Evolutionary conservation across 305 asterid genomes (phyloP).

Genomic region (Fraxinus ornus): DNA sequence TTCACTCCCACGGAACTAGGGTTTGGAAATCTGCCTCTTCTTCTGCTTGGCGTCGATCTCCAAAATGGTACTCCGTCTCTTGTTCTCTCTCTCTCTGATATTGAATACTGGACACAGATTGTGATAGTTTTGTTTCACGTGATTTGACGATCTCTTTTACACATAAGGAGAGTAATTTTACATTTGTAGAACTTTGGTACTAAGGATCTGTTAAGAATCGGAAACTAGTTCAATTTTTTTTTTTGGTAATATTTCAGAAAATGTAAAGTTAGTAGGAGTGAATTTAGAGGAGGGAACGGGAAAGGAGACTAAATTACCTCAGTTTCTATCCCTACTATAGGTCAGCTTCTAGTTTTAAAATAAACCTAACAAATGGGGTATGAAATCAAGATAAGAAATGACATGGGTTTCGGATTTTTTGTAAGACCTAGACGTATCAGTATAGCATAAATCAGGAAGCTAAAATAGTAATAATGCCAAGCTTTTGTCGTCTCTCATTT

Average conservation of each 20-base stretch:
- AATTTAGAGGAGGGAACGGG: background rate
- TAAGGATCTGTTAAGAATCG: background rate
- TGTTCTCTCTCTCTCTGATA: background rate
- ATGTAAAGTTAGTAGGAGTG: background rate
- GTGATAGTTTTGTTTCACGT: background rate
- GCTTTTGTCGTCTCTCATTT: background rate
- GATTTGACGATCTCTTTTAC: background rate
- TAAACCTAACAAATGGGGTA: background rate
- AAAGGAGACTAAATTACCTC: background rate
- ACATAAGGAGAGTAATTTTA: background rate
- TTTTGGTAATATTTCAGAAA: background rate
- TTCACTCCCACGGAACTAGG: background rate
- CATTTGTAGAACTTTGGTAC: background rate
- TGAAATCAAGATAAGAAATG: background rate
- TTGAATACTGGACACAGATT: background rate
- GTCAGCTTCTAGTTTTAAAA: background rate
- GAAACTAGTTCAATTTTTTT: background rate
- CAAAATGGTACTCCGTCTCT: background rate
- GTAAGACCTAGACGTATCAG: background rate
- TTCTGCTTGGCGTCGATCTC: background rate
- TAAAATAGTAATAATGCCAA: background rate
- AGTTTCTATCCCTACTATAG: background rate
- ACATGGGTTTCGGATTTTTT: background rate
- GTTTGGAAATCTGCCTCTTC: background rate
- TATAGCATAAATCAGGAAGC: background rate